Evolutionary conservation across 495 filamentous ascomycete species (phyloP).

Genomic region (Penicillium soppii): DNA sequence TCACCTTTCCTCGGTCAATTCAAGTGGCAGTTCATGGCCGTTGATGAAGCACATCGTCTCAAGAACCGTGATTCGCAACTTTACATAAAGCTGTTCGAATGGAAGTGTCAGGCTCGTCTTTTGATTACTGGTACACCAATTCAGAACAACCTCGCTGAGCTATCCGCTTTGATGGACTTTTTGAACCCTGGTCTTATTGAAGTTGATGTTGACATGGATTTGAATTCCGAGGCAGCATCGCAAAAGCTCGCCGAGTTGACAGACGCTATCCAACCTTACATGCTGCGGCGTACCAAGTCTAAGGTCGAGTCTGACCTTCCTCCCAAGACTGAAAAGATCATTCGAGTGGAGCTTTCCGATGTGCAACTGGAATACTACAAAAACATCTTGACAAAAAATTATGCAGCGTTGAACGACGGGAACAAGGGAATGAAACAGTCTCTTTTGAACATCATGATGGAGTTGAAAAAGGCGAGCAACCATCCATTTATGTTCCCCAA

Average conservation of each 20-base stretch:
- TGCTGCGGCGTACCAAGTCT: constrained; percentile 95
- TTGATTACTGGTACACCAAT: constrained; percentile 97
- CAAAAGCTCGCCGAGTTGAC: constrained; percentile 71
- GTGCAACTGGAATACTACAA: constrained; percentile 97
- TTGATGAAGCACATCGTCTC: constrained; percentile 94
- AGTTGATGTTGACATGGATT: constrained; percentile 87
- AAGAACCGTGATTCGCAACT: constrained; percentile 95
- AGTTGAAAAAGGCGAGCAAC: constrained; percentile 97
- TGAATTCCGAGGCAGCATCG: constrained; percentile 66
- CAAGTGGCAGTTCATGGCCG: constrained; percentile 95
- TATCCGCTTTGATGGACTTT: constrained; percentile 91
- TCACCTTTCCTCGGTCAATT: constrained; percentile 74
- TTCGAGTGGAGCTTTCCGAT: constrained; percentile 93
- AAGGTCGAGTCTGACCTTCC: constrained; percentile 95
- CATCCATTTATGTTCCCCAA: constrained; percentile 97
- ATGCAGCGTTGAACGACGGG: constrained; percentile 88
- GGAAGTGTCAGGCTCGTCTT: constrained; percentile 79
- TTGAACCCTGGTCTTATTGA: constrained; percentile 84
- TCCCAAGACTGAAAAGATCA: constrained; percentile 97
- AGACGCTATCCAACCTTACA: constrained; percentile 77
- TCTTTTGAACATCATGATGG: constrained; percentile 99
- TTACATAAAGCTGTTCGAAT: constrained; percentile 79
- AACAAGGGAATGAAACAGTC: constrained; percentile 87
- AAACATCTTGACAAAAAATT: constrained; percentile 96
- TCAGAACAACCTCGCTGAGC: constrained; percentile 91